These are phyloP conservation scores for Lolium perenne DNA, from an alignment of 176 grass and related monocot species.

Conservation along the genomic window DNA sequence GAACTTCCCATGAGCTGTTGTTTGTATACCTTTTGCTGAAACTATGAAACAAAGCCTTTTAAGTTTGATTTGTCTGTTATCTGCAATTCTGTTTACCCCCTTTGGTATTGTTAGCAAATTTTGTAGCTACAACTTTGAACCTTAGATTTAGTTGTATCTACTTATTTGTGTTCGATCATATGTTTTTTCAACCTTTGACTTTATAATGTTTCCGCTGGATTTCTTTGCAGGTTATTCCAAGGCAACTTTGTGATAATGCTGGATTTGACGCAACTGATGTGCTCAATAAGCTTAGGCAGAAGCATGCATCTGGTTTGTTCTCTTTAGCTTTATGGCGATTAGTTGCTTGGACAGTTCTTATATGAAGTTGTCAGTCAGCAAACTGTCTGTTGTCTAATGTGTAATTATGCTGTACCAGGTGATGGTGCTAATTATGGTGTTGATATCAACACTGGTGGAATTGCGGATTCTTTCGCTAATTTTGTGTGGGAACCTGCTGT, in stretches of 20 bases:
- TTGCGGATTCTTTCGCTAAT: slow-evolving; percentile 90
- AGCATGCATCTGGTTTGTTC: slow-evolving; percentile 82
- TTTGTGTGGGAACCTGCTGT: slow-evolving; percentile 99
- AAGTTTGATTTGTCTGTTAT: background rate
- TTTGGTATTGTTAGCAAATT: slow-evolving; percentile 13
- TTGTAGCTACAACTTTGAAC: background rate
- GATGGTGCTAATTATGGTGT: slow-evolving; percentile 96
- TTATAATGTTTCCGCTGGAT: slow-evolving; percentile 5
- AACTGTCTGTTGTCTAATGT: slow-evolving; percentile 10
- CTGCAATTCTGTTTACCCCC: background rate
- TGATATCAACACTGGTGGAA: slow-evolving; percentile 93
- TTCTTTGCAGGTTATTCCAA: slow-evolving; percentile 73
- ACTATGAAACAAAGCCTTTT: background rate
- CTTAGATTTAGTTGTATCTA: background rate
- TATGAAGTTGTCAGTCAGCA: background rate
- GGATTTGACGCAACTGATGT: slow-evolving; percentile 95
- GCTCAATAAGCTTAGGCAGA: slow-evolving; percentile 92
- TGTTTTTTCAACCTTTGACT: background rate
- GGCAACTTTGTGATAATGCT: slow-evolving; percentile 97
- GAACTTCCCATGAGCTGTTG: background rate
- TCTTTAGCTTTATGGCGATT: slow-evolving; percentile 25
- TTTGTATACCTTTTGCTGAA: slow-evolving; percentile 2
- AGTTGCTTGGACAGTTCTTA: slow-evolving; percentile 14
- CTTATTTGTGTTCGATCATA: background rate
- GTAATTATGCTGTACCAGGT: slow-evolving; percentile 49